These are phyloP conservation scores for Stenocarpella maydis DNA, from an alignment of 2,329 filamentous ascomycete genomes.

Conservation along the genomic window DNA sequence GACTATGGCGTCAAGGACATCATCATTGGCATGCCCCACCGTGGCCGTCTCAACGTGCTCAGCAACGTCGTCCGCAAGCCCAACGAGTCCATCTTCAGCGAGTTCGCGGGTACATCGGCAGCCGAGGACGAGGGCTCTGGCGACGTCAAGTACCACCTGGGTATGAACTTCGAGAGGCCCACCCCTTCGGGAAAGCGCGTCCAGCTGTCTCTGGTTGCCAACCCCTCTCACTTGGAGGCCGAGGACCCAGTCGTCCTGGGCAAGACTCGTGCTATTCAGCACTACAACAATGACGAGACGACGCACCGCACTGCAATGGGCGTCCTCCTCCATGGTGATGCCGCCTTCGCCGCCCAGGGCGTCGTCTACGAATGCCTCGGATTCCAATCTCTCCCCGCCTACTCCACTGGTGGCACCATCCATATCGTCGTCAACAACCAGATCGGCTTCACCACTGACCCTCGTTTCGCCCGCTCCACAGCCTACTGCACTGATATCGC, in stretches of 20 bases:
- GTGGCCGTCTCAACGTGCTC: slow-evolving; percentile 96
- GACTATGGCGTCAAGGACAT: slow-evolving; percentile 99
- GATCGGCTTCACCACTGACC: slow-evolving; percentile 99
- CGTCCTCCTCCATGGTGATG: slow-evolving; percentile 95
- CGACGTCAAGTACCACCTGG: slow-evolving; percentile 99
- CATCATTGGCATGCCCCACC: slow-evolving; percentile 99
- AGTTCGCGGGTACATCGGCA: slow-evolving; percentile 89
- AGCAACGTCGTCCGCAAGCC: slow-evolving; percentile 99
- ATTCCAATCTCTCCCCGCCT: slow-evolving; percentile 93
- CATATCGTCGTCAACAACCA: slow-evolving; percentile 99
- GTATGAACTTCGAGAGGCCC: slow-evolving; percentile 99
- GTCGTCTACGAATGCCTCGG: slow-evolving; percentile 98
- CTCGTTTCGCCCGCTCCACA: slow-evolving; percentile 94
- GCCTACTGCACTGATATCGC: slow-evolving; percentile 99
- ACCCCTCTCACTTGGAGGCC: slow-evolving; percentile 96
- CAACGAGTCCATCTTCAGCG: slow-evolving; percentile 99
- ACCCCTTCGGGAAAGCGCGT: slow-evolving; percentile 98
- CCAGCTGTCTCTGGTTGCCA: slow-evolving; percentile 97
- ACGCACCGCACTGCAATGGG: slow-evolving; percentile 91
- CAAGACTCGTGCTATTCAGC: slow-evolving; percentile 96
- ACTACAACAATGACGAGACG: slow-evolving; percentile 98
- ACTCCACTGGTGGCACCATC: slow-evolving; percentile 96
- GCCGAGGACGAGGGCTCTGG: slow-evolving; percentile 95
- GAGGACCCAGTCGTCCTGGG: slow-evolving; percentile 98
- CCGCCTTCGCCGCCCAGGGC: slow-evolving; percentile 95